phyloP scores from a whole-genome alignment of 139 green algal species.

The Yamagishiella unicocca region DNA sequence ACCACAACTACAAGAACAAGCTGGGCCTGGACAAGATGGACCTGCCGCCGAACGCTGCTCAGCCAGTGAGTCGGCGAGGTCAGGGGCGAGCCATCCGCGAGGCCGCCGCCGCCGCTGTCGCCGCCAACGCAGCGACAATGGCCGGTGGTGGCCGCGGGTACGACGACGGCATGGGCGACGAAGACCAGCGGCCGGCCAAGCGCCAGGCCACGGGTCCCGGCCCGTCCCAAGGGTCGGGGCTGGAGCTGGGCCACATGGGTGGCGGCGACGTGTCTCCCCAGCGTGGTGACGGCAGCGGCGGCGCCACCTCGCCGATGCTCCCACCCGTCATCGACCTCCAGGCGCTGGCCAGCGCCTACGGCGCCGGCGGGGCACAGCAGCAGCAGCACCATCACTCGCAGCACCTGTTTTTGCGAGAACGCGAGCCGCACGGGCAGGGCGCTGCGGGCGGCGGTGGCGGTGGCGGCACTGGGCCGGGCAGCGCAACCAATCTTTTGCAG shows the following conservation, averaged over 20 bases:
- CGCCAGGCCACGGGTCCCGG: slow-evolving; percentile 7
- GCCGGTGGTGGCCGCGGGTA: not conserved
- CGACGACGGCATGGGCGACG: not conserved
- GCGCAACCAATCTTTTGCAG: not conserved
- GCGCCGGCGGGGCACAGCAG: not conserved
- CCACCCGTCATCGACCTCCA: slow-evolving; percentile 22
- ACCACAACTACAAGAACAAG: slow-evolving; percentile 86
- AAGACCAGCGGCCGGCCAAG: slow-evolving; percentile 27
- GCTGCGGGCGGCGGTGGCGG: not conserved
- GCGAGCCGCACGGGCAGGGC: not conserved
- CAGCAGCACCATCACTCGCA: not conserved
- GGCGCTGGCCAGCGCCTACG: not conserved
- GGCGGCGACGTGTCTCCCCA: not conserved
- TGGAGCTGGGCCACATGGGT: not conserved
- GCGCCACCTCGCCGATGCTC: not conserved
- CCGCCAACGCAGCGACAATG: slow-evolving; percentile 13
- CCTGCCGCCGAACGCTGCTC: not conserved
- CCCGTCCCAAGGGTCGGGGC: not conserved
- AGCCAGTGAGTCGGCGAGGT: not conserved
- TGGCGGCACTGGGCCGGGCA: not conserved
- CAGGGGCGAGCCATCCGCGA: slow-evolving; percentile 1
- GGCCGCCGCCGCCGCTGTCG: not conserved
- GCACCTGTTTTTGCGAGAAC: not conserved
- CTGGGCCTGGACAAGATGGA: slow-evolving; percentile 59
- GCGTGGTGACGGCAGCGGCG: not conserved